A percentile compares a stretch with the other conserved stretches of the same genome.
Evolutionary conservation across 371 early-diverging fungal species (phyloP).

Genomic region (Rhizopus microsporus): DNA sequence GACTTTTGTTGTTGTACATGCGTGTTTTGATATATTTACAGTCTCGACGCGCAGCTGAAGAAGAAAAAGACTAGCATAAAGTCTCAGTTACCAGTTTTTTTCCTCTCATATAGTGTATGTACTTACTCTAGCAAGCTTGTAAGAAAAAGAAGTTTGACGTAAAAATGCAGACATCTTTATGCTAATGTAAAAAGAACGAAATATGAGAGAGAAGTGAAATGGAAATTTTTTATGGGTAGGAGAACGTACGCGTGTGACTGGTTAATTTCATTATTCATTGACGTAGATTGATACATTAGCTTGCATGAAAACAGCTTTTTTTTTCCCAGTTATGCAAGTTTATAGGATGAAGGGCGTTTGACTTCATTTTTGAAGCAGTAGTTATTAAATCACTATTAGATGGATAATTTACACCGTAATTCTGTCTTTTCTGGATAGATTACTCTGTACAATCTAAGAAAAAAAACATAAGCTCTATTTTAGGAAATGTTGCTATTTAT

Average conservation of each 20-base stretch:
- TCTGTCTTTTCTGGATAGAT: too few species aligned
- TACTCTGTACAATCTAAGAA: too few species aligned
- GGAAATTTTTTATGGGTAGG: background rate
- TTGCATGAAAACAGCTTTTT: too few species aligned
- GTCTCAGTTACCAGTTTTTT: conserved; percentile 1
- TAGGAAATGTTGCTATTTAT: background rate
- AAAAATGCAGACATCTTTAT: conserved; percentile 23
- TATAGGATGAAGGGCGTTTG: too few species aligned
- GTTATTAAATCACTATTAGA: too few species aligned
- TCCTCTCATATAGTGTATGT: background rate
- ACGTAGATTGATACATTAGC: too few species aligned
- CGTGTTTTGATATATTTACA: conserved; percentile 15
- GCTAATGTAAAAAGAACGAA: background rate
- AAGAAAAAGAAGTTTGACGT: conserved; percentile 14
- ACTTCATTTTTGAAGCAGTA: too few species aligned
- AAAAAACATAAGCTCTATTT: too few species aligned
- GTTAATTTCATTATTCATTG: background rate
- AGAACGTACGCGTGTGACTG: background rate
- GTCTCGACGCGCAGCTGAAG: conserved; percentile 25
- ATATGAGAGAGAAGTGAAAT: background rate
- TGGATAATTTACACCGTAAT: too few species aligned
- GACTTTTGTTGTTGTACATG: background rate
- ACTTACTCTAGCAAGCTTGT: conserved; percentile 29
- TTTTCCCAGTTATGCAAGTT: too few species aligned
- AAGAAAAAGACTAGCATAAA: conserved; percentile 27